phyloP scores from a whole-genome alignment of 1,139 yeast species.

The Suhomyces maxii region DNA sequence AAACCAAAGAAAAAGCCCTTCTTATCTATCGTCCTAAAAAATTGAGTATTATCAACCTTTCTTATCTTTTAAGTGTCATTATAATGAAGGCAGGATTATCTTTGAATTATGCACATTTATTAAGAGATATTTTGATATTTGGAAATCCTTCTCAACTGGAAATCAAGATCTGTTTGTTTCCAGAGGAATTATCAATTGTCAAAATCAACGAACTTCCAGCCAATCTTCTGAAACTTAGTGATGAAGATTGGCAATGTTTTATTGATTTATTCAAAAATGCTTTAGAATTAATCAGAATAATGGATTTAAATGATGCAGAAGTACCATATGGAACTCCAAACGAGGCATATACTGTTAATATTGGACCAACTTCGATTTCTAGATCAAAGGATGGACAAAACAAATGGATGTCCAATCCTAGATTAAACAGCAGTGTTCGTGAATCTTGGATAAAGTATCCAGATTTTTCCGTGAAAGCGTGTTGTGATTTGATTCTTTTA shows the following conservation, averaged over 20 bases:
- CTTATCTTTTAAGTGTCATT: slow-evolving; percentile 2
- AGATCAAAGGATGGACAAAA: slow-evolving; percentile 16
- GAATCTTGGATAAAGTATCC: slow-evolving; percentile 46
- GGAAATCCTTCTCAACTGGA: background rate
- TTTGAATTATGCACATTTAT: slow-evolving; percentile 1
- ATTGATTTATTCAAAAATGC: slow-evolving; percentile 16
- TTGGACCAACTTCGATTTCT: slow-evolving; percentile 8
- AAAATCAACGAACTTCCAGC: background rate
- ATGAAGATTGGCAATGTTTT: slow-evolving; percentile 18
- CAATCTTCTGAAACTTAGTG: background rate
- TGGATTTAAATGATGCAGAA: slow-evolving; percentile 25
- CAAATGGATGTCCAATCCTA: slow-evolving; percentile 42
- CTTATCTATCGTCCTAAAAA: slow-evolving; percentile 2
- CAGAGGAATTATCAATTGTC: background rate
- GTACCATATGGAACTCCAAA: background rate
- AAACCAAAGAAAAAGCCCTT: background rate
- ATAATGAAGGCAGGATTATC: slow-evolving; percentile 2
- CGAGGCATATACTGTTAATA: slow-evolving; percentile 1
- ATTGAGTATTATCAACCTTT: slow-evolving; percentile 1
- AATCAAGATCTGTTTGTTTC: background rate
- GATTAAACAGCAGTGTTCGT: slow-evolving; percentile 26
- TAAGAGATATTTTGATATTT: slow-evolving; percentile 2
- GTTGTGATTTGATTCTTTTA: slow-evolving; percentile 27
- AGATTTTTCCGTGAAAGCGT: slow-evolving; percentile 27
- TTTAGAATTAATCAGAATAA: slow-evolving; percentile 18